A percentile compares a stretch with the other conserved stretches of the same genome.
Evolutionary conservation across 2,329 filamentous ascomycete species (phyloP).

Genomic region (Pezicula neosporulosa): DNA sequence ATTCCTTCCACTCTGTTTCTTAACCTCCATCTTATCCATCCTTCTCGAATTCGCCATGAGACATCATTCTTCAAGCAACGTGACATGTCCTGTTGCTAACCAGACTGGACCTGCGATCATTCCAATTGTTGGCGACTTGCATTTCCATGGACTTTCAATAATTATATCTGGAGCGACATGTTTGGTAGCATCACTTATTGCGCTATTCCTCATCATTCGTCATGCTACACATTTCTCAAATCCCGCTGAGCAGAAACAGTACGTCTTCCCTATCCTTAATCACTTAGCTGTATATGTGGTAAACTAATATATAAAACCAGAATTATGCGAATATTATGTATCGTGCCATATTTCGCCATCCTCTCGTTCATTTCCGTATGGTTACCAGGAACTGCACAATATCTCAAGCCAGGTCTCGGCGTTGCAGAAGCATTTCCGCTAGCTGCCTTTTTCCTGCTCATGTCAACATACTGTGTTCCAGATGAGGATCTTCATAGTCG

Average conservation of each 20-base stretch:
- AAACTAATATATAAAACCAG: neutral
- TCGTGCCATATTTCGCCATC: constrained; percentile 38
- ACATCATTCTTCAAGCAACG: too few relatives aligned
- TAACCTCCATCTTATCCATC: too few relatives aligned
- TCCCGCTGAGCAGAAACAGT: constrained; percentile 2
- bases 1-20: too few relatives aligned
- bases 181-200: neutral
- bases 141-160: too few relatives aligned
- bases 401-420: constrained; percentile 35
- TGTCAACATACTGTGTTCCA: constrained; percentile 36
- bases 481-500: constrained; percentile 25
- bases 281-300: neutral
- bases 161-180: too few relatives aligned
- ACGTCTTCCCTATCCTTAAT: neutral
- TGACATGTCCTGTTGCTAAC: too few relatives aligned
- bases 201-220: neutral
- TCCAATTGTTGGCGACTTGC: too few relatives aligned
- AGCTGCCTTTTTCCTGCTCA: constrained; percentile 39
- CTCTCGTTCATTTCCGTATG: constrained; percentile 35
- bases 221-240: constrained; percentile 1
- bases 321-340: constrained; percentile 38
- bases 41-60: too few relatives aligned
- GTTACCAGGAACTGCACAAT: constrained; percentile 34
- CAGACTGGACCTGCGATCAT: too few relatives aligned
- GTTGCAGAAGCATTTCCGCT: constrained; percentile 37